A percentile compares a stretch with the other conserved stretches of the same genome.
Conservation (phyloP, 2,329 filamentous ascomycete species). For the Mycosphaerelloides madeirae region DNA sequence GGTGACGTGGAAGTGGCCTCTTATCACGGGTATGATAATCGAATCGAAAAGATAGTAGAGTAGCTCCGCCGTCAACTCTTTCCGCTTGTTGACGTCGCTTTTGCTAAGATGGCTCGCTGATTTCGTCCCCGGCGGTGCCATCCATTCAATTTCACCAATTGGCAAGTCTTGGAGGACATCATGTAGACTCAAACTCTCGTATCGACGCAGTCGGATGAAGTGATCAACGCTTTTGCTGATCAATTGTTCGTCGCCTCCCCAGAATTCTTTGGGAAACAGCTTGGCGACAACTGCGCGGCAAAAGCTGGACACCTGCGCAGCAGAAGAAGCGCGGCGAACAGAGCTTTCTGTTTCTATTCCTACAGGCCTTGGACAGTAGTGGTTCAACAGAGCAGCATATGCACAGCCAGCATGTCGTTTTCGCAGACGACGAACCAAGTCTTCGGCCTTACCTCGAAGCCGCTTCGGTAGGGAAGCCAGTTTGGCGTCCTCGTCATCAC, state of each 20-base stretch:
- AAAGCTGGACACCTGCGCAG: conserved; percentile 72
- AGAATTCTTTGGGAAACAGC: conserved; percentile 70
- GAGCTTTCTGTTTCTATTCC: conserved; percentile 34
- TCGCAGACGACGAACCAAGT: conserved; percentile 65
- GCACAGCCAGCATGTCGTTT: conserved; percentile 68
- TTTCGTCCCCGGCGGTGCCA: conserved; percentile 51
- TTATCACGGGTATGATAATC: conserved; percentile 77
- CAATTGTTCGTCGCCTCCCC: conserved; percentile 55
- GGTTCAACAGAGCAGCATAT: conserved; percentile 69
- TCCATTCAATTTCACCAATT: conserved; percentile 53
- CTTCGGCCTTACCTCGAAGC: conserved; percentile 58
- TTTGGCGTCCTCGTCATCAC: no score
- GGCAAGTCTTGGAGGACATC: conserved; percentile 71
- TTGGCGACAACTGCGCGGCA: conserved; percentile 70
- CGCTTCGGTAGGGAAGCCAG: conserved; percentile 48
- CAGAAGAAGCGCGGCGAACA: conserved; percentile 63
- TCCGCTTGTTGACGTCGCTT: conserved; percentile 70
- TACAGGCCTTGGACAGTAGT: conserved; percentile 66
- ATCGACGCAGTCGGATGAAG: conserved; percentile 73
- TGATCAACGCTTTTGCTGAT: conserved; percentile 67
- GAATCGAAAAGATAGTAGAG: conserved; percentile 93
- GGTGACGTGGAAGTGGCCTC: conserved; percentile 88
- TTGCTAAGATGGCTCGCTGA: conserved; percentile 55
- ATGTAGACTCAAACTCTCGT: conserved; percentile 75
- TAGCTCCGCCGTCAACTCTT: conserved; percentile 76